Conservation (phyloP, 495 filamentous ascomycete genomes). For the Neurospora sp. region DNA sequence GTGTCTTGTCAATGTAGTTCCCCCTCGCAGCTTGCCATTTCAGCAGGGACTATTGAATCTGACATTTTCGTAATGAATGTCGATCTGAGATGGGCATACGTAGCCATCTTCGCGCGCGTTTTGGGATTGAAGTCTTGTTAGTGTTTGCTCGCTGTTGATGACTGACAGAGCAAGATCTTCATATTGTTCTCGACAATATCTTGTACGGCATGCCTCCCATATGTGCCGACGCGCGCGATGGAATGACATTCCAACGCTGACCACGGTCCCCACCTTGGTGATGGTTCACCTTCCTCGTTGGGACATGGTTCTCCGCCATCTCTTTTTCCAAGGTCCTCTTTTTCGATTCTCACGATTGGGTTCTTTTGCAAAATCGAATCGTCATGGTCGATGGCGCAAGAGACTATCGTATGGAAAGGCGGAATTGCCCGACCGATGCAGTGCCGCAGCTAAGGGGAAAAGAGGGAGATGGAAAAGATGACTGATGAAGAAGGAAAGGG, state of each 20-base stretch:
- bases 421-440: background rate
- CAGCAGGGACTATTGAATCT: background rate
- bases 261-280: background rate
- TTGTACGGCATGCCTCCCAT: background rate
- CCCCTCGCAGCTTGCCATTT: no score
- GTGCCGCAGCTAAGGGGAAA: background rate
- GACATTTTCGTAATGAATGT: background rate
- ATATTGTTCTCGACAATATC: background rate
- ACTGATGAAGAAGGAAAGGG: background rate
- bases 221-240: background rate
- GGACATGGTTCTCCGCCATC: background rate
- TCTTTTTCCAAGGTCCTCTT: background rate
- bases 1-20: background rate
- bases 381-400: background rate
- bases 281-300: background rate
- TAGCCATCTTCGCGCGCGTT: background rate
- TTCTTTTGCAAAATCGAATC: background rate
- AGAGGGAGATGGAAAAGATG: background rate
- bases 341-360: background rate
- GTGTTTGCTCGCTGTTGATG: background rate
- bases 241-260: background rate
- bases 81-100: background rate
- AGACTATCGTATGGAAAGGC: background rate
- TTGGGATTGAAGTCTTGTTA: background rate
- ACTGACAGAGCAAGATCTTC: background rate